Evolutionary conservation across 2,329 filamentous ascomycete species (phyloP).

Genomic region (Penicillium oxalicum): DNA sequence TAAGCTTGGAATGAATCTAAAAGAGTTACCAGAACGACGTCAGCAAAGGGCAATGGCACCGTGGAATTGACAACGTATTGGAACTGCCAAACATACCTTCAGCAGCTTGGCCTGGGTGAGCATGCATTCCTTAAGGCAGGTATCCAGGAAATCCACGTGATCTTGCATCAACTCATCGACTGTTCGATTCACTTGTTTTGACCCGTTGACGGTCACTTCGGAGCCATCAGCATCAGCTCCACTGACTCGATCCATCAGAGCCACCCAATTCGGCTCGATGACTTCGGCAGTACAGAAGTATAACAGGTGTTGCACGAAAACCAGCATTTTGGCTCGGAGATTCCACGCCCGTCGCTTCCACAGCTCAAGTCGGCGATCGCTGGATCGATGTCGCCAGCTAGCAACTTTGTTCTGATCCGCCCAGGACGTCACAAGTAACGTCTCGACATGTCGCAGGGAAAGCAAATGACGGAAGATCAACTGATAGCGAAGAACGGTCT

Average conservation of each 20-base stretch:
- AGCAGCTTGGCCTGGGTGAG: slow-evolving; percentile 92
- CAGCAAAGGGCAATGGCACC: background rate
- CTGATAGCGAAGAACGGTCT: slow-evolving; percentile 95
- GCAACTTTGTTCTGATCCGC: slow-evolving; percentile 75
- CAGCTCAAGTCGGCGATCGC: slow-evolving; percentile 67
- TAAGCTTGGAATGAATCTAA: slow-evolving; percentile 93
- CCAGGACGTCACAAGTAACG: slow-evolving; percentile 80
- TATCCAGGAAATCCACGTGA: slow-evolving; percentile 96
- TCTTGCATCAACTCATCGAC: slow-evolving; percentile 99
- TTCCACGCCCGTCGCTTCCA: slow-evolving; percentile 95
- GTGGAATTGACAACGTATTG: background rate
- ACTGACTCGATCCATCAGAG: slow-evolving; percentile 79
- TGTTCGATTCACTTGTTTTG: slow-evolving; percentile 59
- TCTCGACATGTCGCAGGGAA: slow-evolving; percentile 82
- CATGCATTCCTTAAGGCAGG: slow-evolving; percentile 98
- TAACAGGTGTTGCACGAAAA: slow-evolving; percentile 91
- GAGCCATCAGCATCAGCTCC: slow-evolving; percentile 44
- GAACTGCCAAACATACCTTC: slow-evolving; percentile 53
- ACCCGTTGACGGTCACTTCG: slow-evolving; percentile 34
- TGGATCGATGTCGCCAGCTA: slow-evolving; percentile 76
- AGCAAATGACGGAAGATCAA: slow-evolving; percentile 90
- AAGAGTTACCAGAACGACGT: slow-evolving; percentile 4
- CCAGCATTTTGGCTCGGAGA: slow-evolving; percentile 84
- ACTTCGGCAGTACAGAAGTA: slow-evolving; percentile 98
- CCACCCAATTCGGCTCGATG: slow-evolving; percentile 95